Conservation (phyloP, 1,284 basidiomycete genomes). For the Ustilago bromivora region DNA sequence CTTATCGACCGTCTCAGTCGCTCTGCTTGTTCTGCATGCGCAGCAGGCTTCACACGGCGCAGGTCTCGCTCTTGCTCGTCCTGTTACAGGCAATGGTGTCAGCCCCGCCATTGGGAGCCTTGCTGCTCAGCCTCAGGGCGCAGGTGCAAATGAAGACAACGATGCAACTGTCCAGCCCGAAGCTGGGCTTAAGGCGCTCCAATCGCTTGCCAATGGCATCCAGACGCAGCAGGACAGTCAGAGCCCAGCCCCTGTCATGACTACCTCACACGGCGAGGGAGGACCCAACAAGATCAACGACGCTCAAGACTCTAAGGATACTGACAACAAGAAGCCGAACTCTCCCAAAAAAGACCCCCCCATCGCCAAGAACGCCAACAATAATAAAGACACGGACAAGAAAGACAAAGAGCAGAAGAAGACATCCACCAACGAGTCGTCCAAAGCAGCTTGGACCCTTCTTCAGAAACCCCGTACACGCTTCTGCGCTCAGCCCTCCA, state of each 20-base stretch:
- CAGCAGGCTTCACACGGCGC: conserved; percentile 4
- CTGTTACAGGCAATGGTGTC: conserved; percentile 4
- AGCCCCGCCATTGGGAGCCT: not conserved
- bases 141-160: not conserved
- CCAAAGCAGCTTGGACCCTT: conserved; percentile 13
- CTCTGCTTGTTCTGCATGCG: conserved; percentile 16
- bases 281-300: conserved; percentile 17
- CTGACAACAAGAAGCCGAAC: not conserved
- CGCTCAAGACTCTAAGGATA: not conserved
- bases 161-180: conserved; percentile 12
- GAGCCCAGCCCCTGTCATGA: not conserved
- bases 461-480: conserved; percentile 38
- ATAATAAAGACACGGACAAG: conserved; percentile 8
- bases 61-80: conserved; percentile 20
- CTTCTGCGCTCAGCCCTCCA: conserved; percentile 40
- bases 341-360: not conserved
- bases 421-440: conserved; percentile 8
- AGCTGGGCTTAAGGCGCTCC: conserved; percentile 29
- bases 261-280: conserved; percentile 35
- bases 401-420: conserved; percentile 13
- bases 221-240: conserved; percentile 8
- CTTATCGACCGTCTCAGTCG: conserved; percentile 17
- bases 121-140: not conserved
- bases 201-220: conserved; percentile 15
- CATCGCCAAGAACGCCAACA: conserved; percentile 8